Evolutionary conservation across 1,284 basidiomycete species (phyloP), one percentile per base, ranked within the genome.

Genomic region (Trametes hirsuta): DNA sequence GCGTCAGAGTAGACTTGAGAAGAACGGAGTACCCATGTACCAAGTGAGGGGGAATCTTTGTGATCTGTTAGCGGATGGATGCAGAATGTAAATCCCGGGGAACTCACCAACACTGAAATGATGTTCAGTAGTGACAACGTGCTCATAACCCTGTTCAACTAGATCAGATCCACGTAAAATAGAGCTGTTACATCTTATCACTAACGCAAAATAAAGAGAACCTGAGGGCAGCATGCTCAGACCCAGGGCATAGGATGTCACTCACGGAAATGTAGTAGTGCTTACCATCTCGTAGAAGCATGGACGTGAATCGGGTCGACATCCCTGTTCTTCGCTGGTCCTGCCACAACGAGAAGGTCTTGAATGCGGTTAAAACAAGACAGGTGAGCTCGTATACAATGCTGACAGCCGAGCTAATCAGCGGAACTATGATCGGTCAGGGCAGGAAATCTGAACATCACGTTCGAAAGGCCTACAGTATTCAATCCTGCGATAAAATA

Each of bases 161-260:
- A 18, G 9, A 18, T 42, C 9, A 42, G n/a, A 21, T 15, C 9
- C 14, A 42, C 30, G 30, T 42, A 9, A 18, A n/a, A 6, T 8
- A 8, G 41, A 18, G 41, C 22, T 3, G 11, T 15, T n/a, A 9
- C n/a, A 42, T 4, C n/a, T 25, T 14, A 12, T 24, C 5, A 21
- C 49, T 42, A 12, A 51, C 49, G n/a, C 49, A 12, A 51, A 51
- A 25, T 51, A 51, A 2, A 51, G 39, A 14, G 49, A 51, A 12
- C 49, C 49, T 50, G 36, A 40, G 9, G 12, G 4, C 14, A 12
- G 36, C 18, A 22, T 24, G 21, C 8, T 25, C 10, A 25, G 11
- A 40, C 9, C 14, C 24, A 37, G 5, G 24, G 3, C 10, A 41
- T n/a, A 11, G 6, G 22, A 30, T 21, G n/a, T 12, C 3, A 18